A percentile compares a stretch with the other conserved stretches of the same genome.
Evolutionary conservation across 495 filamentous ascomycete genomes (phyloP).

Genomic region (Chaetomium cochliodes): DNA sequence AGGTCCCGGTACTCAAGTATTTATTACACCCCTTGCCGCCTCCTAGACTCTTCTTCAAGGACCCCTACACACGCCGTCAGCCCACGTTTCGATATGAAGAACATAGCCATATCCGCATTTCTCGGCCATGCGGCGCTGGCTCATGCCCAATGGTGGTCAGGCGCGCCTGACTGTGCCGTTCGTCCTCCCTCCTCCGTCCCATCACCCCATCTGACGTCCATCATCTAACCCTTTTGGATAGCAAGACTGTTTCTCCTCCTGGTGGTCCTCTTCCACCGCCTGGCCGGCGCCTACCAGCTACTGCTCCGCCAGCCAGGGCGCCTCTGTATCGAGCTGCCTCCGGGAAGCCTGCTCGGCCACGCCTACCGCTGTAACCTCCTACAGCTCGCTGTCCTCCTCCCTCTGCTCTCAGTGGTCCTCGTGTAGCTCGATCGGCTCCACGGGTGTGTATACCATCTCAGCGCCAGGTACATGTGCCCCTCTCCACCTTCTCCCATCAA

Average conservation of each 20-base stretch:
- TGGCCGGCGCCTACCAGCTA: slow-evolving; percentile 49
- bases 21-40: not conserved
- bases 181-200: slow-evolving; percentile 23
- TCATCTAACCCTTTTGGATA: slow-evolving; percentile 15
- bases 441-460: slow-evolving; percentile 44
- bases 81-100: slow-evolving; percentile 24
- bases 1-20: not conserved
- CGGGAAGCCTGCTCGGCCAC: slow-evolving; percentile 40
- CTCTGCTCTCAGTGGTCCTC: slow-evolving; percentile 41
- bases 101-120: slow-evolving; percentile 18
- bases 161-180: slow-evolving; percentile 47
- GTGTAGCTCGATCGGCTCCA: slow-evolving; percentile 42
- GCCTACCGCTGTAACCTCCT: slow-evolving; percentile 41
- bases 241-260: slow-evolving; percentile 47
- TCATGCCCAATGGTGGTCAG: slow-evolving; percentile 41
- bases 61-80: not conserved
- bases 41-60: not conserved
- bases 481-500: not conserved
- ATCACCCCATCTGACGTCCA: not conserved
- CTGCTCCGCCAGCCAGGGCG: slow-evolving; percentile 41
- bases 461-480: slow-evolving; percentile 22
- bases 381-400: slow-evolving; percentile 42
- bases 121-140: slow-evolving; percentile 22
- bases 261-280: slow-evolving; percentile 34
- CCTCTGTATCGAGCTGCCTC: slow-evolving; percentile 40